Percentiles rank a stretch among this genome's conserved stretches.
These are phyloP conservation scores for Corchorus capsularis DNA, from an alignment of 345 rosid genomes.

Conservation along the genomic window DNA sequence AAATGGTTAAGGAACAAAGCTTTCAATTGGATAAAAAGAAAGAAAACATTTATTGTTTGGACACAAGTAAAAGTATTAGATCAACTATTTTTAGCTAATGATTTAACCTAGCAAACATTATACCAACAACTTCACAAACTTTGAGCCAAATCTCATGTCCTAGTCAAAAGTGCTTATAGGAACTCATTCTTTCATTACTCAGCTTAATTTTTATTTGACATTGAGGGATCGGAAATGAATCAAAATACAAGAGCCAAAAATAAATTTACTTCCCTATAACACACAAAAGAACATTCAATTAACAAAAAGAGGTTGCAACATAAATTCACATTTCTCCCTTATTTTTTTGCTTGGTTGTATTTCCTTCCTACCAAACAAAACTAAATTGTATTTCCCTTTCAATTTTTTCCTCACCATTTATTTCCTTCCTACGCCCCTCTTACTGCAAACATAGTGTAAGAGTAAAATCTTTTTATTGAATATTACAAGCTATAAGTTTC, in stretches of 20 bases:
- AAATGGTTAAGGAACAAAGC: not conserved
- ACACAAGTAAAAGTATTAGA: not conserved
- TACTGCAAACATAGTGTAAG: no score
- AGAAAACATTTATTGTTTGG: not conserved
- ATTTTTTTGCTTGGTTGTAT: no score
- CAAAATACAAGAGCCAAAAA: not conserved
- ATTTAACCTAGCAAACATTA: not conserved
- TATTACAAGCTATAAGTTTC: no score
- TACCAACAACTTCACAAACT: not conserved
- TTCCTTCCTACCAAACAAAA: no score
- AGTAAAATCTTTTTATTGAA: no score
- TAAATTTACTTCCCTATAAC: not conserved
- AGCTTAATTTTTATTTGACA: not conserved
- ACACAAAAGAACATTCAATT: no score
- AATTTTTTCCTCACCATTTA: no score
- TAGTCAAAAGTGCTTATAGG: not conserved
- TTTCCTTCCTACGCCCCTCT: no score
- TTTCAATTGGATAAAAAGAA: not conserved
- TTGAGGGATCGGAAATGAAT: not conserved
- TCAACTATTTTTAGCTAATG: not conserved
- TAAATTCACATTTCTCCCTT: no score
- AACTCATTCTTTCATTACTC: not conserved
- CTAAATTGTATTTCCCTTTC: no score
- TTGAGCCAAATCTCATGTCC: not conserved
- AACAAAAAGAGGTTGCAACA: no score